These are phyloP conservation scores for Homolaphlyctis polyrhiza DNA, from an alignment of 371 early-diverging fungal species.

Conservation along the genomic window DNA sequence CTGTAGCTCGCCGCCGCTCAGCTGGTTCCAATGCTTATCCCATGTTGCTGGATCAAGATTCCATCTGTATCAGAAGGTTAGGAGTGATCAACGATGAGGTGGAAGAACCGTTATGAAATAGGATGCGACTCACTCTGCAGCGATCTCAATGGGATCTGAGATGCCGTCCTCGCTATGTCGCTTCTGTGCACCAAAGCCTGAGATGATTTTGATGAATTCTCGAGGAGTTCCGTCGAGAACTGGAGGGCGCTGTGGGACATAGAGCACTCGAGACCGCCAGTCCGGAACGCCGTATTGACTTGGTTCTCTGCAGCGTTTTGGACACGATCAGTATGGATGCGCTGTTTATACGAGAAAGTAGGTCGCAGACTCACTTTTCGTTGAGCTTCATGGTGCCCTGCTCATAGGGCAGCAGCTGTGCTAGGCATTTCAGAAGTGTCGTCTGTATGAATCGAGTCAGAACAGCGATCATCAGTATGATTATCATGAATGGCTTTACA, in stretches of 20 bases:
- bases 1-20: constrained; percentile 89
- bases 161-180: constrained; percentile 17
- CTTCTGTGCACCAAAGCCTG: constrained; percentile 53
- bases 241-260: constrained; percentile 81
- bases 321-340: too few species aligned
- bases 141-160: constrained; percentile 10
- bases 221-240: constrained; percentile 68
- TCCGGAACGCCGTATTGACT: constrained; percentile 58
- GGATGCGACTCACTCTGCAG: background rate
- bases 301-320: constrained; percentile 45
- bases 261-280: constrained; percentile 77
- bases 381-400: constrained; percentile 53
- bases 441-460: too few species aligned
- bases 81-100: background rate
- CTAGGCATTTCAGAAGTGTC: constrained; percentile 77
- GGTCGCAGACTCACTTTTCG: constrained; percentile 55
- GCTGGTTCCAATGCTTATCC: constrained; percentile 65
- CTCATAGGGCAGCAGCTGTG: constrained; percentile 65
- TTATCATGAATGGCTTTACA: too few species aligned
- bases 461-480: too few species aligned
- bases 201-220: constrained; percentile 59
- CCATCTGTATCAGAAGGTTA: constrained; percentile 18
- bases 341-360: constrained; percentile 71
- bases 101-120: background rate
- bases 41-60: constrained; percentile 52